These are phyloP conservation scores for Lentinus tigrinus DNA, from an alignment of 768 basidiomycete genomes.

Conservation along the genomic window DNA sequence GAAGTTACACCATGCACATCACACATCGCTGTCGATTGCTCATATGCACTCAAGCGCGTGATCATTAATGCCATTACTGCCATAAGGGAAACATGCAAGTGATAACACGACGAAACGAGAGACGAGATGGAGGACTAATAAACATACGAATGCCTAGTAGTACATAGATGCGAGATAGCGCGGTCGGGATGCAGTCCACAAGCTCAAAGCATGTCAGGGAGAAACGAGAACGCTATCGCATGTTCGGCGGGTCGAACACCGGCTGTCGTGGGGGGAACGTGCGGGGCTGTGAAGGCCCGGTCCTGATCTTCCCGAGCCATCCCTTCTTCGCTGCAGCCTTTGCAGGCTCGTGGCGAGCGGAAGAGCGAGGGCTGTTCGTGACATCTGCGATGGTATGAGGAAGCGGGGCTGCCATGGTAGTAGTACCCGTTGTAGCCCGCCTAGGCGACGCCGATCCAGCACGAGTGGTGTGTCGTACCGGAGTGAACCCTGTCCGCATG, in stretches of 20 bases:
- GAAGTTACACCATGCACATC: not conserved
- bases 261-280: constrained; percentile 6
- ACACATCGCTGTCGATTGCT: not conserved
- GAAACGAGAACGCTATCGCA: not conserved
- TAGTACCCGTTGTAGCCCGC: constrained; percentile 35
- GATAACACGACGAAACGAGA: constrained; percentile 5
- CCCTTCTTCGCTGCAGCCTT: constrained; percentile 49
- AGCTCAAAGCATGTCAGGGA: not conserved
- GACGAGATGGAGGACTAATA: constrained; percentile 3
- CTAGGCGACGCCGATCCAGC: constrained; percentile 49
- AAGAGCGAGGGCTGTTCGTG: constrained; percentile 57
- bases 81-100: not conserved
- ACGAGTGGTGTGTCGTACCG: constrained; percentile 54
- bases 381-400: constrained; percentile 49
- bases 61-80: not conserved
- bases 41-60: not conserved
- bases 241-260: constrained; percentile 8
- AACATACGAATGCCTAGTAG: constrained; percentile 15
- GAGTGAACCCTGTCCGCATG: constrained; percentile 70
- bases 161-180: constrained; percentile 15
- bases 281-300: constrained; percentile 24
- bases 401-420: constrained; percentile 28
- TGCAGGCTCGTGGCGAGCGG: constrained; percentile 4
- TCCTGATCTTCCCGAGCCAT: constrained; percentile 73
- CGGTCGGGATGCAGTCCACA: not conserved